These are phyloP conservation scores for Podaxis sp. DNA, from an alignment of 768 basidiomycete species.

Conservation along the genomic window DNA sequence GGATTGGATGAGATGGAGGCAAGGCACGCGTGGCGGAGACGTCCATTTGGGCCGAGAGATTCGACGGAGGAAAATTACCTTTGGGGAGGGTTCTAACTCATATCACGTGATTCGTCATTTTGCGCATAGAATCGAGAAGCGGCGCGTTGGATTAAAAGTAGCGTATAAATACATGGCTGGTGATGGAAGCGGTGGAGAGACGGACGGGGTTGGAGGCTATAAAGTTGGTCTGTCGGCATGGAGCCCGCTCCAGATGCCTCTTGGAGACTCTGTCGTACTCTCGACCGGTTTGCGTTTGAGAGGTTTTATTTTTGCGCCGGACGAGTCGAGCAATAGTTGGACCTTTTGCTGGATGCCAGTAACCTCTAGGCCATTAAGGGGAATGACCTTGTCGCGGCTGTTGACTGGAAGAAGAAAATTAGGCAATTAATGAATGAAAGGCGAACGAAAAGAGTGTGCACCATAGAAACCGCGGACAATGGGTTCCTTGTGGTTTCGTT, in stretches of 20 bases:
- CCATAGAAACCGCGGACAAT: slow-evolving; percentile 84
- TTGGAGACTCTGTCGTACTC: slow-evolving; percentile 75
- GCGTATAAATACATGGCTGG: slow-evolving; percentile 14
- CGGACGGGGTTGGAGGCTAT: slow-evolving; percentile 25
- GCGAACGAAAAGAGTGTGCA: slow-evolving; percentile 33
- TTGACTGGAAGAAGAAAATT: slow-evolving; percentile 56
- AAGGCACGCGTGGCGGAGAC: slow-evolving; percentile 8
- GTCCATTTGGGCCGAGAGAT: slow-evolving; percentile 17
- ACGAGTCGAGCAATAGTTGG: slow-evolving; percentile 81
- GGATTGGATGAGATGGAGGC: slow-evolving; percentile 24
- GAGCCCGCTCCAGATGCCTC: slow-evolving; percentile 90
- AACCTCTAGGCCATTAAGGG: slow-evolving; percentile 73
- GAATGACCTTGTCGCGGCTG: slow-evolving; percentile 84
- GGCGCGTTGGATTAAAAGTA: slow-evolving; percentile 11
- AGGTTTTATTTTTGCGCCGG: slow-evolving; percentile 81
- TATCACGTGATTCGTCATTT: slow-evolving; percentile 12
- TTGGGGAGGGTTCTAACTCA: slow-evolving; percentile 27
- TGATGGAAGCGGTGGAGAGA: neutral
- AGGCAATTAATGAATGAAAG: slow-evolving; percentile 11
- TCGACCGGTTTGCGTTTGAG: slow-evolving; percentile 77
- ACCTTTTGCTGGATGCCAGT: slow-evolving; percentile 77
- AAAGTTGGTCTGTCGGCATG: slow-evolving; percentile 70
- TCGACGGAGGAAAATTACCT: slow-evolving; percentile 18
- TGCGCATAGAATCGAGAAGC: neutral
- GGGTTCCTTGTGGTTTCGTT: slow-evolving; percentile 74